phyloP scores from a whole-genome alignment of 2,329 filamentous ascomycete species.

The Cordyceps cateniannulata region DNA sequence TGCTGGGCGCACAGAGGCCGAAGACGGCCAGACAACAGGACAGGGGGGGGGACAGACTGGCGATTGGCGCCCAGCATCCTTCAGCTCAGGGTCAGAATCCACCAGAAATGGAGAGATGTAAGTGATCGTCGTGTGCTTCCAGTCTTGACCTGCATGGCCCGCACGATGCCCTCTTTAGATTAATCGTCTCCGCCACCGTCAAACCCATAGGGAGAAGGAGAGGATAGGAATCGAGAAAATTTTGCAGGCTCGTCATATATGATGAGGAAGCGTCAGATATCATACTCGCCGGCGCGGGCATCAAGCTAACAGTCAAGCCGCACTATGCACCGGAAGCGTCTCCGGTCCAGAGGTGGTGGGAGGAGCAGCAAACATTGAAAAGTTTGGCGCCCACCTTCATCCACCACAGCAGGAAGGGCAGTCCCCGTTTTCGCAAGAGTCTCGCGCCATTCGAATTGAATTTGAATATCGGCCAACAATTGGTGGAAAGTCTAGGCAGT shows the following conservation, averaged over 20 bases:
- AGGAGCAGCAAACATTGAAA: neutral
- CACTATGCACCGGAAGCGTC: slow-evolving; percentile 2
- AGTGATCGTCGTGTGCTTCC: slow-evolving; percentile 12
- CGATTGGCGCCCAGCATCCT: neutral
- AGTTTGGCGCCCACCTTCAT: neutral
- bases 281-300: neutral
- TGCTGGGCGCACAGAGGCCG: neutral
- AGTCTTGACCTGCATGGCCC: slow-evolving; percentile 4
- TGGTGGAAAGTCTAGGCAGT: neutral
- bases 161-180: slow-evolving; percentile 4
- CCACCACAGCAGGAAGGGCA: neutral
- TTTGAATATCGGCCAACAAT: neutral
- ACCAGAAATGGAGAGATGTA: slow-evolving; percentile 7
- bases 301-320: neutral
- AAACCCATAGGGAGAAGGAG: neutral
- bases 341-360: neutral
- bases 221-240: neutral
- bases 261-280: slow-evolving; percentile 6
- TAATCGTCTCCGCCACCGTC: slow-evolving; percentile 6
- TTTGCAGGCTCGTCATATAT: slow-evolving; percentile 2
- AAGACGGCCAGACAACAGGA: slow-evolving; percentile 1
- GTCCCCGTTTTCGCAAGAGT: neutral
- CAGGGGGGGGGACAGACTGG: neutral
- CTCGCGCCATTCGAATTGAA: neutral
- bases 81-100: slow-evolving; percentile 8